Base-by-base conservation (phyloP, 371 early-diverging fungal species). In the Cokeromyces recurvatus region DNA sequence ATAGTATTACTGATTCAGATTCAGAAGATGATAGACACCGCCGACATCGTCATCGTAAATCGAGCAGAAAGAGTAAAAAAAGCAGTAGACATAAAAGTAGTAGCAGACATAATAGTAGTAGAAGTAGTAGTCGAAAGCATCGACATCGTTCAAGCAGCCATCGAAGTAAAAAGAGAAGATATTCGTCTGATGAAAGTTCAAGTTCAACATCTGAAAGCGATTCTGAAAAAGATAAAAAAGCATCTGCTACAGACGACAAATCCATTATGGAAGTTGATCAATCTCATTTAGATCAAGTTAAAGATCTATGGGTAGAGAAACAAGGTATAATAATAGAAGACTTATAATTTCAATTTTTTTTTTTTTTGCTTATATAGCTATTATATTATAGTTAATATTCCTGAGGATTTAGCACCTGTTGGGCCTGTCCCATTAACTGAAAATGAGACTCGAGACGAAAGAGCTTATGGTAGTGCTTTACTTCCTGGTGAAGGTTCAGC, bases 401-500 rank as follows among this genome's bases (percentile, higher is more conserved):
- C 71, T 3, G 82, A 82, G 23, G 86, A 84, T 62, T 53, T 63
- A 21, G 72, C 75, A 20, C 55, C 69, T 21, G 77, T 86, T 9
- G 87, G 87, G 20, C 87, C 87, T 3, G 37, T 66, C 2, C 81
- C 84, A 1, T 35, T 79, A n/a, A 61, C 69, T 10, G 63, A 74
- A 39, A 81, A 82, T 31, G 64, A 68, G 43, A 66, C 67, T 38
- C 57, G 71, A 44, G 66, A 81, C 43, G 77, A 82, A 44, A 64
- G 83, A 66, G 62, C 67, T 29, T 93, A 91, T 64, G 95, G 95
- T 57, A 80, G 85, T 3, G 86, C 90, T 2, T 48, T 75, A 25
- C 53, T 75, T 35, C 71, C 76, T 23, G 71, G 76, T 62, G 71
- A 75, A 69, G 76, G 76, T 53, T 71, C 76, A 10, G 76, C 72